Percentiles rank a stretch among this genome's conserved stretches.
Conservation (phyloP, 352 stramenopile species). For the Detonula confervacea region DNA sequence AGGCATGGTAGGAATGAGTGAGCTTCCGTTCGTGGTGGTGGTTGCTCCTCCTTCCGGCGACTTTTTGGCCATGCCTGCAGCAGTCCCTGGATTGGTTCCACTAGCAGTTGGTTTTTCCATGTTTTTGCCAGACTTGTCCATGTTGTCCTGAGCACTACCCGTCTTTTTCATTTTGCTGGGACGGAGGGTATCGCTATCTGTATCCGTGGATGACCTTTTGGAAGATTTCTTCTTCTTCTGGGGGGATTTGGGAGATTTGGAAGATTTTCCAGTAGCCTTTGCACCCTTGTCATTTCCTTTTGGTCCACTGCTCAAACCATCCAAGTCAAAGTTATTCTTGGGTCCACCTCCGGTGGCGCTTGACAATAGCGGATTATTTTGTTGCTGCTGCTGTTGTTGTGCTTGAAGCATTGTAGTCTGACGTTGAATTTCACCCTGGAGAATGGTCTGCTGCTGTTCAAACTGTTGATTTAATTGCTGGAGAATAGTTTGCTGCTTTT, state of each 20-base stretch:
- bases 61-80: conserved; percentile 20
- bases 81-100: neutral
- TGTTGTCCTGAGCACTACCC: conserved; percentile 18
- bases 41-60: neutral
- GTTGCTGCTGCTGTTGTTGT: neutral
- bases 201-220: neutral
- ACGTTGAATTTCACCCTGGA: conserved; percentile 62
- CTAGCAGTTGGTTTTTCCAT: conserved; percentile 4
- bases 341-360: too few relatives aligned
- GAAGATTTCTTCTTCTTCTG: too few relatives aligned
- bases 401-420: conserved; percentile 17
- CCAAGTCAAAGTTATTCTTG: too few relatives aligned
- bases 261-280: neutral
- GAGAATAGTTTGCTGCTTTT: conserved; percentile 67
- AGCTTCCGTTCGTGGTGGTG: conserved; percentile 23
- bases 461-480: conserved; percentile 67
- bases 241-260: conserved; percentile 8
- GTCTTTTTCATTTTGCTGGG: conserved; percentile 31
- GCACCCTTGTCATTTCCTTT: too few relatives aligned
- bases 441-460: conserved; percentile 67
- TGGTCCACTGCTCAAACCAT: too few relatives aligned
- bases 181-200: conserved; percentile 20
- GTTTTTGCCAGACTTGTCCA: conserved; percentile 16
- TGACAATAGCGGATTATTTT: too few relatives aligned
- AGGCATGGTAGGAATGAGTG: conserved; percentile 84